These are phyloP conservation scores for Colletotrichum tabaci DNA, from an alignment of 2,329 filamentous ascomycete species.

Conservation along the genomic window DNA sequence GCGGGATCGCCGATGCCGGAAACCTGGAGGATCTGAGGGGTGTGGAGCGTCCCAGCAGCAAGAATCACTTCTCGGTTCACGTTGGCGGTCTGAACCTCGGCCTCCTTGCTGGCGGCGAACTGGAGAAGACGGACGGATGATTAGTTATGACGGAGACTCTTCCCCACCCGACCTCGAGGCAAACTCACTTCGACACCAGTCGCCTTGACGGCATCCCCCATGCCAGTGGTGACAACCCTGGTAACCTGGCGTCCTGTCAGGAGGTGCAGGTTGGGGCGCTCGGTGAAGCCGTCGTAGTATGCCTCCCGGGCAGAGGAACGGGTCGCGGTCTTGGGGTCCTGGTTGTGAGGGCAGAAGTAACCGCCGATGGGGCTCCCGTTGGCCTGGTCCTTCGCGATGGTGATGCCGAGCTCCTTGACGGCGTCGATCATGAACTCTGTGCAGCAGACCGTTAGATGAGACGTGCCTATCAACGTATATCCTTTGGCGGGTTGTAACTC, in stretches of 20 bases:
- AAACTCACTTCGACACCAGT: slow-evolving; percentile 43
- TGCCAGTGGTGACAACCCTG: slow-evolving; percentile 41
- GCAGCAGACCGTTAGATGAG: neutral
- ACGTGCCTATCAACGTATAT: neutral
- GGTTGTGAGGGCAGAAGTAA: slow-evolving; percentile 46
- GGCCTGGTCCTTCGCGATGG: slow-evolving; percentile 39
- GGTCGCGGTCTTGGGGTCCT: slow-evolving; percentile 46
- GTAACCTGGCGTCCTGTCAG: slow-evolving; percentile 49
- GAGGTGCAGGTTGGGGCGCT: slow-evolving; percentile 48
- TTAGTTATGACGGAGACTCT: slow-evolving; percentile 1
- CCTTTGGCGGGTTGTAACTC: neutral
- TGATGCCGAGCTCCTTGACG: slow-evolving; percentile 43
- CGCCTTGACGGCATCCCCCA: slow-evolving; percentile 34
- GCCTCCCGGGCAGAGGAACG: slow-evolving; percentile 49
- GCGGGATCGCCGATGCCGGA: slow-evolving; percentile 61
- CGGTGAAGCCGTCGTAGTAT: slow-evolving; percentile 46
- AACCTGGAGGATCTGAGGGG: slow-evolving; percentile 62
- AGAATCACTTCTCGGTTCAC: slow-evolving; percentile 58
- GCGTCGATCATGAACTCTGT: slow-evolving; percentile 44
- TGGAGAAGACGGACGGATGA: neutral
- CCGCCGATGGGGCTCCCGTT: slow-evolving; percentile 43
- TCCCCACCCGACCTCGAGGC: no score
- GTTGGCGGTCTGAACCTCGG: slow-evolving; percentile 12
- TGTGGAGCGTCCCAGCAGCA: slow-evolving; percentile 58
- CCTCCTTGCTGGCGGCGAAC: slow-evolving; percentile 27